Evolutionary conservation across 2,329 filamentous ascomycete genomes (phyloP).

Genomic region (Pseudopyrenochaeta lycopersici): DNA sequence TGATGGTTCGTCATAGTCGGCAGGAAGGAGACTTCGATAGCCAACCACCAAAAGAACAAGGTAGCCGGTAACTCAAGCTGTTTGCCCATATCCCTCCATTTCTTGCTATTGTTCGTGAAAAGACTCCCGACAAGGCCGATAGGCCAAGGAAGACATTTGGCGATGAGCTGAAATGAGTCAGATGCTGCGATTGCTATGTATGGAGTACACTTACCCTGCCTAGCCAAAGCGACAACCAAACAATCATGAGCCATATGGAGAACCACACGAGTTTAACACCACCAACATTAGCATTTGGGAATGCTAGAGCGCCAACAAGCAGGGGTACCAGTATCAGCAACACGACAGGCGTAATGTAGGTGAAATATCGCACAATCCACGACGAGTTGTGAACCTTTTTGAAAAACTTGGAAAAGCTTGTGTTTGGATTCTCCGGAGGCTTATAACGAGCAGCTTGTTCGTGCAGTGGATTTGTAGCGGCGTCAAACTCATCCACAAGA

Average conservation of each 20-base stretch:
- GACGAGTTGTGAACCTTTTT: conserved; percentile 72
- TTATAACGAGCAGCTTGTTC: conserved; percentile 72
- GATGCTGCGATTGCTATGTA: neutral
- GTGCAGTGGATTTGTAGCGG: conserved; percentile 73
- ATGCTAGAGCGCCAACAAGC: conserved; percentile 69
- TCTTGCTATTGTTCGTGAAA: conserved; percentile 87
- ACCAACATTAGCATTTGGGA: conserved; percentile 70
- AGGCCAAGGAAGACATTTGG: conserved; percentile 70
- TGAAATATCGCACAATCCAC: conserved; percentile 73
- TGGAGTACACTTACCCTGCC: conserved; percentile 58
- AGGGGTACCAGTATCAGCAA: conserved; percentile 73
- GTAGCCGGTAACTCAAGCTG: conserved; percentile 86
- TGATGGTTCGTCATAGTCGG: conserved; percentile 79
- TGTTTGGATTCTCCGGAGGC: conserved; percentile 69
- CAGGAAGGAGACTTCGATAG: conserved; percentile 83
- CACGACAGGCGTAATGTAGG: conserved; percentile 73
- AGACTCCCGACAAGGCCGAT: conserved; percentile 73
- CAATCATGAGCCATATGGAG: conserved; percentile 90
- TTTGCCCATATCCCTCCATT: conserved; percentile 89
- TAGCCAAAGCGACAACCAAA: conserved; percentile 92
- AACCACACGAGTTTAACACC: conserved; percentile 89
- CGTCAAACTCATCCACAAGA: conserved; percentile 72
- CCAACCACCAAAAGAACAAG: conserved; percentile 91
- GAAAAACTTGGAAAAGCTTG: conserved; percentile 69
- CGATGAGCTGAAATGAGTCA: conserved; percentile 59